Base-by-base conservation (phyloP, 768 basidiomycete species). In the Hypholoma sublateritium region DNA sequence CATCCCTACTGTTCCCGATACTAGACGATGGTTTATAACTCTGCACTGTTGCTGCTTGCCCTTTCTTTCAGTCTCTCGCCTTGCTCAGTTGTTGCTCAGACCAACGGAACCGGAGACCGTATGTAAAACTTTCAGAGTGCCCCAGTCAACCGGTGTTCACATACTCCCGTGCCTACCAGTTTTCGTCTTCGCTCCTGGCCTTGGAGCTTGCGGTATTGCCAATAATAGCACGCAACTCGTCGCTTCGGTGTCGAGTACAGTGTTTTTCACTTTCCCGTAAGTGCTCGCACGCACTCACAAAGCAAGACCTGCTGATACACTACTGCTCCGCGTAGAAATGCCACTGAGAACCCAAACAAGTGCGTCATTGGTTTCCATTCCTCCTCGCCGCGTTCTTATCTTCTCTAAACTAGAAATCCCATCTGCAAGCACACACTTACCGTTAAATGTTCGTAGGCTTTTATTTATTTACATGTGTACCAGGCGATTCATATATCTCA, bases 201-300 rank as follows among this genome's bases (percentile, higher is more conserved):
- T 72, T 28, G 76, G 76, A 17, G 75, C 76, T 0, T 77, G 76
- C 50, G 76, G 75, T 8, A 68, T 68, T 59, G 71, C 70, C 16
- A 77, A 76, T 62, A 70, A 63, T 3, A 66, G 56, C 37, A 28
- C 61, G 14, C 70, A 77, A 53, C 47, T 62, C 39, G 72, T 77
- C 35, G 76, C 71, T 5, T 75, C 76, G 0, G 74, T 77, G 17
- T 73, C 76, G 1, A 45, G 37, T 7, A 25, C 42, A 2, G 60
- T 75, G 28, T 78, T 74, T 65, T 67, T 68, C 46, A 54, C 53
- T 11, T 75, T 63, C 57, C 74, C 73, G 74, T 76, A 58, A 53
- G 73, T 61, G 41, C 8, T 21, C 25, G 35, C 11, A 42, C 37
- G 55, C 14, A 19, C 32, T 34, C 17, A 4, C 7, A n/a, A 28